Conservation (phyloP, 1,284 basidiomycete genomes). For the Apiotrichum sp. region DNA sequence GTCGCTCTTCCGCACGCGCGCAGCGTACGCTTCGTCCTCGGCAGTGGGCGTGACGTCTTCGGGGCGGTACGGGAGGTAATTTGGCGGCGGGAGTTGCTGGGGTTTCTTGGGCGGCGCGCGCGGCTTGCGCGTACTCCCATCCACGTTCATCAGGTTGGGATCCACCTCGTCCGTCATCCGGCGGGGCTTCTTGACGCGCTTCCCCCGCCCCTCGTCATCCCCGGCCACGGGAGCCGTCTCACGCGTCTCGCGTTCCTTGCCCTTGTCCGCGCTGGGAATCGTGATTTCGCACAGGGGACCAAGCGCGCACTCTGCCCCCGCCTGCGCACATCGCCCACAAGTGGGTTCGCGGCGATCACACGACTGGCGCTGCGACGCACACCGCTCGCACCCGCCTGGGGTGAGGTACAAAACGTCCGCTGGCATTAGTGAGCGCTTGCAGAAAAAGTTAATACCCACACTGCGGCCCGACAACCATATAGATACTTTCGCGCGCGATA, state of each 20-base stretch:
- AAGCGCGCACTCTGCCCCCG: too few relatives aligned
- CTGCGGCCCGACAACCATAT: not conserved
- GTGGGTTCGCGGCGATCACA: too few relatives aligned
- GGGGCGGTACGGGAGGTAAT: not conserved
- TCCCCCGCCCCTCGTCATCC: constrained; percentile 13
- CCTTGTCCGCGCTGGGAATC: too few relatives aligned
- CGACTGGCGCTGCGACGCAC: too few relatives aligned
- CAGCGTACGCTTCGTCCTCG: constrained; percentile 22
- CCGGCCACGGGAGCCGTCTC: too few relatives aligned
- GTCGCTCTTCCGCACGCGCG: constrained; percentile 23
- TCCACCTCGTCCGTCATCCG: constrained; percentile 22
- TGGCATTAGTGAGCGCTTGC: not conserved
- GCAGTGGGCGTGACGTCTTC: constrained; percentile 12
- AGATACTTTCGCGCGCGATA: not conserved
- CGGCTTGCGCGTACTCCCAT: constrained; percentile 7
- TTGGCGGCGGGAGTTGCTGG: not conserved
- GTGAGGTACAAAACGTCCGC: too few relatives aligned
- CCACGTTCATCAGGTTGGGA: constrained; percentile 18
- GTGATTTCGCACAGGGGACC: too few relatives aligned
- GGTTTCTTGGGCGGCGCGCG: not conserved
- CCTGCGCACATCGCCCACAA: too few relatives aligned
- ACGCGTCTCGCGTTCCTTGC: not conserved
- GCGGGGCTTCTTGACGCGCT: constrained; percentile 34
- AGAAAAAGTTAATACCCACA: not conserved
- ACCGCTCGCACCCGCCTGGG: too few relatives aligned